phyloP scores from a whole-genome alignment of 2,329 filamentous ascomycete species.

The Beauveria sp. region DNA sequence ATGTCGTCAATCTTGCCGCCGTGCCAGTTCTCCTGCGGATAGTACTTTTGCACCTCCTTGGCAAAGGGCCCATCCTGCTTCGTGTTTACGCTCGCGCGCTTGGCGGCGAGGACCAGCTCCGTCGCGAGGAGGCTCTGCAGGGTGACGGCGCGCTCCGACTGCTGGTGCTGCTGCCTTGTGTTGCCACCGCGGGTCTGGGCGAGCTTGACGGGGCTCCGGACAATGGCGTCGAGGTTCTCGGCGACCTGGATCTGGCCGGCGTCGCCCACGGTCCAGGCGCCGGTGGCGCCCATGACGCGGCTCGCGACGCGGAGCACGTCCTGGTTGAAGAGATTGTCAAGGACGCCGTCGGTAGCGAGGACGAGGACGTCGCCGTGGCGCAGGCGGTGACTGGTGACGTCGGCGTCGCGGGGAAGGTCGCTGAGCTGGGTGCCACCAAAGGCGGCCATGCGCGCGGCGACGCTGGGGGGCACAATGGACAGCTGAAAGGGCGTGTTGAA shows the following conservation, averaged over 20 bases:
- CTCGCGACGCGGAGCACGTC: constrained; percentile 79
- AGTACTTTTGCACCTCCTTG: constrained; percentile 84
- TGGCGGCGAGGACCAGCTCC: constrained; percentile 74
- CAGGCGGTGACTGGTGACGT: constrained; percentile 66
- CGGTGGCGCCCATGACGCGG: constrained; percentile 61
- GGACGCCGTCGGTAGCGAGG: constrained; percentile 89
- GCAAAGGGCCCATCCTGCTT: constrained; percentile 88
- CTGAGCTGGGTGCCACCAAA: constrained; percentile 78
- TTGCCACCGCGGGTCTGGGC: constrained; percentile 17
- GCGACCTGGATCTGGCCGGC: constrained; percentile 56
- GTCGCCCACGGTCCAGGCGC: constrained; percentile 63
- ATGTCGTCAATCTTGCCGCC: constrained; percentile 97
- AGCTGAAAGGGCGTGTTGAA: constrained; percentile 98
- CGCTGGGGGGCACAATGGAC: constrained; percentile 73
- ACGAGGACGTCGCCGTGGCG: constrained; percentile 90
- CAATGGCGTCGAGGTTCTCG: constrained; percentile 45
- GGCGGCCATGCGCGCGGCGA: constrained; percentile 70
- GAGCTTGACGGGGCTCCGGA: constrained; percentile 14
- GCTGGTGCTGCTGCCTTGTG: constrained; percentile 10
- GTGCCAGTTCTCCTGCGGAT: constrained; percentile 76
- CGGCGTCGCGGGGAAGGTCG: constrained; percentile 78
- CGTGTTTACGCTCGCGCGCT: constrained; percentile 72
- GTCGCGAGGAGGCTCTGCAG: constrained; percentile 74
- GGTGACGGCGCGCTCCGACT: constrained; percentile 32
- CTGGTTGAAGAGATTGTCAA: constrained; percentile 90